phyloP scores from a whole-genome alignment of 2,329 filamentous ascomycete genomes.

The Arthrobotrys conoides region DNA sequence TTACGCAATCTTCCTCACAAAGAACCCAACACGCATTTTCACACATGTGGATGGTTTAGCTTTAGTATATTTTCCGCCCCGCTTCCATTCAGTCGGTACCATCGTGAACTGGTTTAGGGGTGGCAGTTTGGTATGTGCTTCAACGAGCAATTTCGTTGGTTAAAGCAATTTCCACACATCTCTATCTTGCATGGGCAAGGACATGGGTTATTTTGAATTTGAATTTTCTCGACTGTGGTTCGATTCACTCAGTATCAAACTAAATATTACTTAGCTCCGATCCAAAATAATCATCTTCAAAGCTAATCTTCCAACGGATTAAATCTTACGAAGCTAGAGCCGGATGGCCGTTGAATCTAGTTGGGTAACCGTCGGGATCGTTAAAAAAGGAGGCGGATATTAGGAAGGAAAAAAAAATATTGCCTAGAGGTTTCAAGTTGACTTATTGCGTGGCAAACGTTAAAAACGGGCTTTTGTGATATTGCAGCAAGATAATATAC shows the following conservation, averaged over 20 bases:
- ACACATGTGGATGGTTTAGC: constrained; percentile 37
- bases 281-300: constrained; percentile 21
- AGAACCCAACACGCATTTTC: constrained; percentile 14
- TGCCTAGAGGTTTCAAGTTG: constrained; percentile 55
- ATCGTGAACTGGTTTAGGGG: constrained; percentile 33
- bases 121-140: constrained; percentile 19
- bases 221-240: constrained; percentile 27
- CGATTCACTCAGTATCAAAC: constrained; percentile 6
- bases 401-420: constrained; percentile 1
- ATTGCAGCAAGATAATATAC: constrained; percentile 37
- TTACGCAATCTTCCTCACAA: constrained; percentile 53
- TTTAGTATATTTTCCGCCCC: constrained; percentile 56
- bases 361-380: constrained; percentile 40
- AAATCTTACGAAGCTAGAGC: constrained; percentile 31
- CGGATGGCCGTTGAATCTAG: constrained; percentile 27
- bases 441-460: constrained; percentile 61
- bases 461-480: constrained; percentile 35
- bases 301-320: constrained; percentile 28
- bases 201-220: constrained; percentile 20
- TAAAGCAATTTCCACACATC: constrained; percentile 51
- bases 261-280: neutral
- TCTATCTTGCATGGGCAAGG: constrained; percentile 33
- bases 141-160: constrained; percentile 47
- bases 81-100: constrained; percentile 59
- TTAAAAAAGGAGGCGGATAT: constrained; percentile 41